Evolutionary conservation across 75 land plant genomes (phyloP), one percentile per base, ranked within the genome.

Genomic region (Selaginella tamariscina): DNA sequence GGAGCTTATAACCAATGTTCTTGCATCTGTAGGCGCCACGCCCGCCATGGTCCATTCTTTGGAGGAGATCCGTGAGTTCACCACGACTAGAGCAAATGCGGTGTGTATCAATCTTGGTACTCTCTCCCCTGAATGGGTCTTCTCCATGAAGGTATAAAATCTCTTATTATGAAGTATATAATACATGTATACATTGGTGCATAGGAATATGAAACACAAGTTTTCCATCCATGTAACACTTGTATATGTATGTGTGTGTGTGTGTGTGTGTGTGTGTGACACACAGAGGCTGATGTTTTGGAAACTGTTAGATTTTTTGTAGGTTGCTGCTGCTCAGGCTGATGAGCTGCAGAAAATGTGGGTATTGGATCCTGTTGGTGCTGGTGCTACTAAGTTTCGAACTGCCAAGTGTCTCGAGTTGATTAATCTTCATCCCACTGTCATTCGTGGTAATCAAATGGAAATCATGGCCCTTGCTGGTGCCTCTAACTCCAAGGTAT

Each of bases 41-140:
- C 98, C 98, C 31, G 98, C 98, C 29, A 93, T 93, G 98, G 75
- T 93, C 65, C 91, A 93, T 73, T 78, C 85, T 31, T 18, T 83
- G 20, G 71, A 81, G n/a, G 98, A 93, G 65, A 80, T 93, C 66
- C 74, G 79, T 0, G 95, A 93, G 60, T 89, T 93, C 70, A 93
- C 98, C 0, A 88, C 98, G 1, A 62, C 68, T 2, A 5, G 49
- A 15, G 78, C 66, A 20, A 68, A 77, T 64, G 85, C 86, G 24
- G 79, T 93, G 56, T 86, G 79, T 69, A 65, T 93, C 75, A 93
- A 93, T 76, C 69, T 93, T 24, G 98, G 98, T 15, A 93, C 98
- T 0, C 84, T 93, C 65, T 71, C 88, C 20, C 75, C 80, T 23
- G 78, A 76, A 29, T 93, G 96, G 96, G 65, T 89, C 11, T 82